A percentile compares a stretch with the other conserved stretches of the same genome.
Conservation (phyloP, 305 asterid genomes). For the Fraxinus angustifolia region DNA sequence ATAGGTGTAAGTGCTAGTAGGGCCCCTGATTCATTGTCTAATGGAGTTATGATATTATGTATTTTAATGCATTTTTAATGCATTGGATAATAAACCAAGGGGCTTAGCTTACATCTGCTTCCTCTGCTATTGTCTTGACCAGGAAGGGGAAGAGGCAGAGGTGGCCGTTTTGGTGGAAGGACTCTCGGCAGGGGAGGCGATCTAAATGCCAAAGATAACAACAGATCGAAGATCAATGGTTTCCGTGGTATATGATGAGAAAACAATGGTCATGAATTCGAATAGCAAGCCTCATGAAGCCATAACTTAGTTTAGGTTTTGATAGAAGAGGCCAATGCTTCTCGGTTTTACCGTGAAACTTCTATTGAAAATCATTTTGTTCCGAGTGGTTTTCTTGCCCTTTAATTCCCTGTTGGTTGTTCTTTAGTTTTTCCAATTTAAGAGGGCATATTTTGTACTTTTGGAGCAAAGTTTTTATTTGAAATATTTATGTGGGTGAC, state of each 20-base stretch:
- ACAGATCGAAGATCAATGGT: constrained; percentile 34
- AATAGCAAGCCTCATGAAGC: neutral
- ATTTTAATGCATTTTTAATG: neutral
- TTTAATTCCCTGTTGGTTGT: neutral
- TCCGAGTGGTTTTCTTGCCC: neutral
- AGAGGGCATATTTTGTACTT: neutral
- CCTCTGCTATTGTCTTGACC: constrained; percentile 17
- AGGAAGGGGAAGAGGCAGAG: constrained; percentile 67
- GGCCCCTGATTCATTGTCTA: neutral
- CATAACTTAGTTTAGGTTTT: constrained; percentile 16
- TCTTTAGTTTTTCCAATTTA: neutral
- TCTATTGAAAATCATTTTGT: neutral
- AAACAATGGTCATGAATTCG: constrained; percentile 20
- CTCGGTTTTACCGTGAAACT: constrained; percentile 4
- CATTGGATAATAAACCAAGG: neutral
- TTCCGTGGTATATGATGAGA: constrained; percentile 33
- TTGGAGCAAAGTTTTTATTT: constrained; percentile 1
- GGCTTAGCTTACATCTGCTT: constrained; percentile 11
- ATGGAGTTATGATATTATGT: neutral
- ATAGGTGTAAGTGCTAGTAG: neutral
- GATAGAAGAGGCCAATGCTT: constrained; percentile 31
- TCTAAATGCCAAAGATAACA: constrained; percentile 22
- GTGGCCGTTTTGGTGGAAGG: constrained; percentile 62
- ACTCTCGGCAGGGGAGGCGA: constrained; percentile 45
- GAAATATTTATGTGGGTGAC: constrained; percentile 6